phyloP scores from a whole-genome alignment of 78 protist species.

The Chrysochromulina tobinii region DNA sequence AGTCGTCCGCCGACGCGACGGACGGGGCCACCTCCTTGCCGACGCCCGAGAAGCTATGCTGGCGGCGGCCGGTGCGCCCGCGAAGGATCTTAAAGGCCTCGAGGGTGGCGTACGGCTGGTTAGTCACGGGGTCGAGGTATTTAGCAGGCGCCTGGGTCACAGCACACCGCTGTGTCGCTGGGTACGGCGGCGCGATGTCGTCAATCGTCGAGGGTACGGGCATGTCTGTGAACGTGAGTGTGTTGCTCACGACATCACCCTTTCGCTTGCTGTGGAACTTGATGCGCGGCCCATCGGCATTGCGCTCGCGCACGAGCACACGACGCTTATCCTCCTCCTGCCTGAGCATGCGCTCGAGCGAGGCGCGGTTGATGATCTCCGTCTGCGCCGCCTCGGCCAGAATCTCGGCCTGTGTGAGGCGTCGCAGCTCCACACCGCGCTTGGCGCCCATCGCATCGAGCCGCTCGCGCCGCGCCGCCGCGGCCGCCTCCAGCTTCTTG shows the following conservation, averaged over 20 bases:
- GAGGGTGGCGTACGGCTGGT: not conserved
- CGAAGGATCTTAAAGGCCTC: not conserved
- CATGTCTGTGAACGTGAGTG: not conserved
- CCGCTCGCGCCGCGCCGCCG: too few species aligned
- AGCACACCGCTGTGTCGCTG: not conserved
- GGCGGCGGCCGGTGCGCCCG: not conserved
- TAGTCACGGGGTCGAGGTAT: not conserved
- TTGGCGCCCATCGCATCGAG: not conserved
- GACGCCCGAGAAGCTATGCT: too few species aligned
- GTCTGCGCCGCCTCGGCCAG: slow-evolving; percentile 24
- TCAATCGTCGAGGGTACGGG: not conserved
- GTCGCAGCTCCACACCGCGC: not conserved
- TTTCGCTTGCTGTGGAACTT: too few species aligned
- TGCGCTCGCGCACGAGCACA: too few species aligned
- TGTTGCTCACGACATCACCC: not conserved
- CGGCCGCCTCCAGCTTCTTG: too few species aligned
- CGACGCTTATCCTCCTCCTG: slow-evolving; percentile 13
- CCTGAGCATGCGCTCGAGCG: slow-evolving; percentile 5
- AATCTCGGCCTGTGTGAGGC: slow-evolving; percentile 11
- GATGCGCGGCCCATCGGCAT: not conserved
- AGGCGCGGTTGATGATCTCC: slow-evolving; percentile 20
- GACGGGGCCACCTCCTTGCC: too few species aligned
- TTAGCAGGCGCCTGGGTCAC: not conserved
- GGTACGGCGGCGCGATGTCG: slow-evolving; percentile 6
- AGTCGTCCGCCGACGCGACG: too few species aligned